Evolutionary conservation across 225 moss, liverwort and hornwort species (phyloP).

Genomic region (Physcomitrium patens): DNA sequence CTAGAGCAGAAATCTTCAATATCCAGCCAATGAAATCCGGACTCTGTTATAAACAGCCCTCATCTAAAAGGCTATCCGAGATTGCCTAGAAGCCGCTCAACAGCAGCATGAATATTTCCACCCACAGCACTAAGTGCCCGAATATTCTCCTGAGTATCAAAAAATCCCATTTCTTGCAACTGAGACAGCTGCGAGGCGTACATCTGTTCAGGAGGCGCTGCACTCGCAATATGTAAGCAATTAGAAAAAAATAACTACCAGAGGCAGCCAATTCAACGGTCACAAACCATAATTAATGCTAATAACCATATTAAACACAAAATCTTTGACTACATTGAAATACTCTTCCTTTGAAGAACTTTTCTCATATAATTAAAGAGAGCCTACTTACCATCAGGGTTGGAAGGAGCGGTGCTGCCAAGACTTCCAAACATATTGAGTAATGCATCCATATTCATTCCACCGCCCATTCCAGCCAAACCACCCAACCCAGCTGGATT

Average conservation of each 20-base stretch:
- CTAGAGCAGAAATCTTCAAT: too few species aligned
- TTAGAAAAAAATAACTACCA: too few species aligned
- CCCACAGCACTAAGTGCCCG: slow-evolving; percentile 89
- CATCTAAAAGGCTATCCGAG: slow-evolving; percentile 48
- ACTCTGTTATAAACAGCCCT: slow-evolving; percentile 34
- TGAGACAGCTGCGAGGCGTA: slow-evolving; percentile 94
- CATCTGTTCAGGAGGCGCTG: slow-evolving; percentile 84
- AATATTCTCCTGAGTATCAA: slow-evolving; percentile 87
- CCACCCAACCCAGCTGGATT: slow-evolving; percentile 67
- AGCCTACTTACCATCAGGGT: slow-evolving; percentile 68
- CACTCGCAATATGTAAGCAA: slow-evolving; percentile 24
- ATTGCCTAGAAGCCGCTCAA: slow-evolving; percentile 90
- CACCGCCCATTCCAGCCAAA: slow-evolving; percentile 51
- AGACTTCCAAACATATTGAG: slow-evolving; percentile 92
- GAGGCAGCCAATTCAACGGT: too few species aligned
- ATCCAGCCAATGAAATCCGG: slow-evolving; percentile 26
- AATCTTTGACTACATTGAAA: too few species aligned
- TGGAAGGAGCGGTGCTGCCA: slow-evolving; percentile 55
- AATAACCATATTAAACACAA: too few species aligned
- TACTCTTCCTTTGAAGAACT: not conserved
- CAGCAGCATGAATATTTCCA: slow-evolving; percentile 93
- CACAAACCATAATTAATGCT: too few species aligned
- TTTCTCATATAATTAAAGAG: not conserved
- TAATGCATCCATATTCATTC: slow-evolving; percentile 82
- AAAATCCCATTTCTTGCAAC: slow-evolving; percentile 98